phyloP scores from a whole-genome alignment of 2,329 filamentous ascomycete species.

The Lecanicillium sp. region DNA sequence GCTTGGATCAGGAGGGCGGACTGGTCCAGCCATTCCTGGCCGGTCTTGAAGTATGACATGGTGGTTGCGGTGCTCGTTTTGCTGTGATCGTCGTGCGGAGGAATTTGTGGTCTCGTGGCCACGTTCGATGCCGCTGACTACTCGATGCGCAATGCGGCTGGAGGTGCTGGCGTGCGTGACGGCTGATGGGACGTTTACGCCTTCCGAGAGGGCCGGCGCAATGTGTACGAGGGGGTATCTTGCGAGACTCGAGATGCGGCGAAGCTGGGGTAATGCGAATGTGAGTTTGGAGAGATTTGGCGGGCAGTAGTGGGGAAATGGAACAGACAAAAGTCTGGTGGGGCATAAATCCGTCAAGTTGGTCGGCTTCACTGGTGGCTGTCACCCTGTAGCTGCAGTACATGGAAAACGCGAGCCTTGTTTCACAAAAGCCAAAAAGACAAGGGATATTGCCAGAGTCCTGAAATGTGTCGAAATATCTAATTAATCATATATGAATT shows the following conservation, averaged over 20 bases:
- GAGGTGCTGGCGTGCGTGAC: no score
- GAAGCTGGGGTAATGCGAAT: constrained; percentile 6
- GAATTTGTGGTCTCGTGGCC: constrained; percentile 5
- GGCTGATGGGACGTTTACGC: no score
- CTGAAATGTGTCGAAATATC: no score
- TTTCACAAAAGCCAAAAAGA: no score
- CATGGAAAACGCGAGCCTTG: no score
- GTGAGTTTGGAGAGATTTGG: constrained; percentile 1
- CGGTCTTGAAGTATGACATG: constrained; percentile 80
- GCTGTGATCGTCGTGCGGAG: background rate
- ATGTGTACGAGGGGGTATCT: background rate
- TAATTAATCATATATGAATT: background rate
- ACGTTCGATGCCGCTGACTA: background rate
- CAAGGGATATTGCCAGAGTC: no score
- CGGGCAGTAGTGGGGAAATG: constrained; percentile 5
- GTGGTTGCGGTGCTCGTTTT: background rate
- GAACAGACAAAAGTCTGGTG: constrained; percentile 1
- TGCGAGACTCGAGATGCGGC: background rate
- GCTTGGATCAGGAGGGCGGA: constrained; percentile 81
- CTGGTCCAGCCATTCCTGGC: constrained; percentile 87
- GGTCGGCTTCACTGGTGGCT: background rate
- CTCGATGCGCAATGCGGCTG: background rate
- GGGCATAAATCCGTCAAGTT: constrained; percentile 5
- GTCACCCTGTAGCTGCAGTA: no score
- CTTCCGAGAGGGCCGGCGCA: no score